Conservation (phyloP, 352 stramenopile species). For the Saprolegnia diclina region DNA sequence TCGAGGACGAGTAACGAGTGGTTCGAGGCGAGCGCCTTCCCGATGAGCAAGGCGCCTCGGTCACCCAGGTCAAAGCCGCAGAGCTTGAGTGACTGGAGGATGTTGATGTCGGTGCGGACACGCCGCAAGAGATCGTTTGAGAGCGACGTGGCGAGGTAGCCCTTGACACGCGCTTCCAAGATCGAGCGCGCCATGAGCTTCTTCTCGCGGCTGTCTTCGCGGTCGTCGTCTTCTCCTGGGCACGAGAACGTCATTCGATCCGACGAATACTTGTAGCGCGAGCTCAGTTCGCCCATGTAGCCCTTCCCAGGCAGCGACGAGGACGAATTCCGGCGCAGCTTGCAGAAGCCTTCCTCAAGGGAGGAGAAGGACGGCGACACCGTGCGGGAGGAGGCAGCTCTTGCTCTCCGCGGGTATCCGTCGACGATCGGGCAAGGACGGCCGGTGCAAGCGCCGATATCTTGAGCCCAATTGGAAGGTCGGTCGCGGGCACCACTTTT, state of each 20-base stretch:
- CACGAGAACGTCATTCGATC: constrained; percentile 25
- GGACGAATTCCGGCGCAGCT: neutral
- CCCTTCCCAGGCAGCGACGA: constrained; percentile 7
- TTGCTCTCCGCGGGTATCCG: too few species aligned
- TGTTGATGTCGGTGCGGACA: constrained; percentile 25
- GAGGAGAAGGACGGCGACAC: constrained; percentile 1
- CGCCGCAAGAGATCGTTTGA: constrained; percentile 17
- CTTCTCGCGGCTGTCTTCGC: constrained; percentile 10
- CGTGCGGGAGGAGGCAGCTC: neutral
- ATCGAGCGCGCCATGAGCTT: neutral
- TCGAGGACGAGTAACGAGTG: constrained; percentile 55
- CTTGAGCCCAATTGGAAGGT: constrained; percentile 19
- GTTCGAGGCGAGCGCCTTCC: constrained; percentile 41
- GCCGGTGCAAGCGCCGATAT: neutral
- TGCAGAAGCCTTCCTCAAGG: neutral
- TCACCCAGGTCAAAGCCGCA: constrained; percentile 75
- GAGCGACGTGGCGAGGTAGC: constrained; percentile 16
- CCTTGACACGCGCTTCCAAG: constrained; percentile 15
- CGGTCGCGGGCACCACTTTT: constrained; percentile 13
- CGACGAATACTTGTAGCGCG: constrained; percentile 23
- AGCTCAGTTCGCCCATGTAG: constrained; percentile 23
- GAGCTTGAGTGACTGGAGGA: constrained; percentile 52
- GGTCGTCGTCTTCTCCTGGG: constrained; percentile 25
- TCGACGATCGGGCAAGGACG: too few species aligned
- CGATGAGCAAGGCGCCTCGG: constrained; percentile 48